phyloP scores from a whole-genome alignment of 2,329 filamentous ascomycete genomes.

The Huntiella bhutanensis region DNA sequence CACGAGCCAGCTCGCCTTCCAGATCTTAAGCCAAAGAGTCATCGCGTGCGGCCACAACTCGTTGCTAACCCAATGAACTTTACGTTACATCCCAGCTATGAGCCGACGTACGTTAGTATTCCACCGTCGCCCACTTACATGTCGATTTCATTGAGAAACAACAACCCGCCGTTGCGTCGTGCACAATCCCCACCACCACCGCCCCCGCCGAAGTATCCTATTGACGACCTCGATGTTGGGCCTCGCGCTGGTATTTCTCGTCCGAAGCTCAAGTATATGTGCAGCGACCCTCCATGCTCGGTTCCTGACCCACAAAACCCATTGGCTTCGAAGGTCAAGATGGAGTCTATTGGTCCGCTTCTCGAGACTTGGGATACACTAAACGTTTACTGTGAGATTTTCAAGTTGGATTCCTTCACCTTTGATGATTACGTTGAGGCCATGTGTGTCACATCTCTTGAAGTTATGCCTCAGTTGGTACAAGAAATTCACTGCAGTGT shows the following conservation, averaged over 20 bases:
- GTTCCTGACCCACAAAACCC: slow-evolving; percentile 9
- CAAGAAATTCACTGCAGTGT: slow-evolving; percentile 84
- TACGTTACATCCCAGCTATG: slow-evolving; percentile 6
- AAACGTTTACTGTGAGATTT: slow-evolving; percentile 94
- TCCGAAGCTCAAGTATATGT: slow-evolving; percentile 61
- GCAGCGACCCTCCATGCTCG: slow-evolving; percentile 37
- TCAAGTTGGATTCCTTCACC: slow-evolving; percentile 87
- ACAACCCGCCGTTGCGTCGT: slow-evolving; percentile 19
- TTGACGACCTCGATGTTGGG: slow-evolving; percentile 75
- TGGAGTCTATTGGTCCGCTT: slow-evolving; percentile 69
- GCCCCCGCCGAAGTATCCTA: slow-evolving; percentile 77
- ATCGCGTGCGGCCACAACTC: slow-evolving; percentile 11
- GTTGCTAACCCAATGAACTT: slow-evolving; percentile 8
- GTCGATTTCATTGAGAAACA: slow-evolving; percentile 11
- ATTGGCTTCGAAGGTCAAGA: slow-evolving; percentile 33
- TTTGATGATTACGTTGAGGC: slow-evolving; percentile 92
- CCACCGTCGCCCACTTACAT: slow-evolving; percentile 8
- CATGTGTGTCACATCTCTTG: slow-evolving; percentile 56
- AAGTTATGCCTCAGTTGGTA: slow-evolving; percentile 64
- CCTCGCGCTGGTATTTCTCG: slow-evolving; percentile 47
- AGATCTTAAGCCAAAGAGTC: slow-evolving; percentile 52
- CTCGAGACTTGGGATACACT: slow-evolving; percentile 92
- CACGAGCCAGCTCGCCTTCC: slow-evolving; percentile 39
- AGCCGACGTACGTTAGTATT: slow-evolving; percentile 10
- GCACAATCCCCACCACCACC: slow-evolving; percentile 36